Percentiles rank a stretch among this genome's conserved stretches.
Evolutionary conservation across 2,329 filamentous ascomycete species (phyloP).

Genomic region (Trichoderma sp.): DNA sequence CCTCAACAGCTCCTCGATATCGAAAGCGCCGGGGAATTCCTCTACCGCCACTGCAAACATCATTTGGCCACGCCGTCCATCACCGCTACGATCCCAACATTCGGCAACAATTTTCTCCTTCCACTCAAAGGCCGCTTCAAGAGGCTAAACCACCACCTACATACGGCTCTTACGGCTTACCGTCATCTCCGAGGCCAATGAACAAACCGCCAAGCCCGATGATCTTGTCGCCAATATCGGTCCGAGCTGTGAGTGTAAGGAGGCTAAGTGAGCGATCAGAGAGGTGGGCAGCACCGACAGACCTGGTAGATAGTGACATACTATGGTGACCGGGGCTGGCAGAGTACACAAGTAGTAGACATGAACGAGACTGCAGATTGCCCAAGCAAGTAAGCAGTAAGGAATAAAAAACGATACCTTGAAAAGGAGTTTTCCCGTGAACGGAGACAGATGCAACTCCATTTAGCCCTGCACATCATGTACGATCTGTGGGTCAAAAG

Average conservation of each 20-base stretch:
- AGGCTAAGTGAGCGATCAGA: constrained; percentile 21
- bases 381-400: not conserved
- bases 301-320: constrained; percentile 24
- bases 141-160: constrained; percentile 26
- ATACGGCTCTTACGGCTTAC: constrained; percentile 30
- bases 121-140: constrained; percentile 23
- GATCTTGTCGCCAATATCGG: constrained; percentile 21
- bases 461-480: not conserved
- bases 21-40: constrained; percentile 23
- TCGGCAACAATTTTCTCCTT: constrained; percentile 31
- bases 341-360: not conserved
- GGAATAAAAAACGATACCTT: not conserved
- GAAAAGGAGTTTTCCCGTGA: not conserved
- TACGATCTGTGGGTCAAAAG: not conserved
- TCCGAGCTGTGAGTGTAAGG: constrained; percentile 6
- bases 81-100: constrained; percentile 36
- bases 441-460: not conserved
- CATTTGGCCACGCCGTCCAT: constrained; percentile 28
- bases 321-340: constrained; percentile 20
- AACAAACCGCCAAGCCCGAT: constrained; percentile 25
- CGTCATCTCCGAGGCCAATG: constrained; percentile 28
- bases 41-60: constrained; percentile 23
- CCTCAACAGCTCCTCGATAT: constrained; percentile 35
- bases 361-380: not conserved
- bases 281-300: not conserved